A percentile compares a stretch with the other conserved stretches of the same genome.
phyloP scores from a whole-genome alignment of 257 asterid species.

The Jasminum sambac region DNA sequence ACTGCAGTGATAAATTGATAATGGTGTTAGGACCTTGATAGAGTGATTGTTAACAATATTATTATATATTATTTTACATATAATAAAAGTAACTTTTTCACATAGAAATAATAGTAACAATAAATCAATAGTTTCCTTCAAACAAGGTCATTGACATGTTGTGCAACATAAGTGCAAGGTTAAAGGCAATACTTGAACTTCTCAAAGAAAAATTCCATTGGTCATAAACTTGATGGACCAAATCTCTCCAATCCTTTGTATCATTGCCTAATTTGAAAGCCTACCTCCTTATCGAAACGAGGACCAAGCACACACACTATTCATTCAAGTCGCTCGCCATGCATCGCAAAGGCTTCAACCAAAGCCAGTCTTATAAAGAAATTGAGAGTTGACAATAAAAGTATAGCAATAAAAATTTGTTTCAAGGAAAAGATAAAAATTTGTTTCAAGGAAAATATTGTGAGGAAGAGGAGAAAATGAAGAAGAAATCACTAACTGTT shows the following conservation, averaged over 20 bases:
- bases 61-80: too few species aligned
- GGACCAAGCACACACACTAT: conserved; percentile 90
- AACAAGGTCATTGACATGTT: background rate
- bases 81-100: too few species aligned
- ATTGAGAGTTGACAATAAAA: conserved; percentile 46
- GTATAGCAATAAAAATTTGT: background rate
- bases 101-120: too few species aligned
- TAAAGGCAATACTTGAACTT: conserved; percentile 71
- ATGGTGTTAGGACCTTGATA: too few species aligned
- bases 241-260: conserved; percentile 68
- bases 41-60: too few species aligned
- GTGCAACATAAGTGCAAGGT: conserved; percentile 19
- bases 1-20: too few species aligned
- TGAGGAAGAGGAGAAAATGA: background rate
- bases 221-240: conserved; percentile 97
- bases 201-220: conserved; percentile 96
- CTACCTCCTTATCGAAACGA: conserved; percentile 82
- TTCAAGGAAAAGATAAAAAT: too few species aligned
- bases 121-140: too few species aligned
- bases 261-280: conserved; percentile 98
- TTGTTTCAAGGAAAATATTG: too few species aligned
- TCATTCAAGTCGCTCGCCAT: conserved; percentile 69
- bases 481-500: too few species aligned
- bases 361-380: conserved; percentile 88
- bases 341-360: conserved; percentile 48